Percentiles rank a stretch among this genome's conserved stretches.
Evolutionary conservation across 1,284 basidiomycete species (phyloP).

Genomic region (Sphaerobolus stellatus): DNA sequence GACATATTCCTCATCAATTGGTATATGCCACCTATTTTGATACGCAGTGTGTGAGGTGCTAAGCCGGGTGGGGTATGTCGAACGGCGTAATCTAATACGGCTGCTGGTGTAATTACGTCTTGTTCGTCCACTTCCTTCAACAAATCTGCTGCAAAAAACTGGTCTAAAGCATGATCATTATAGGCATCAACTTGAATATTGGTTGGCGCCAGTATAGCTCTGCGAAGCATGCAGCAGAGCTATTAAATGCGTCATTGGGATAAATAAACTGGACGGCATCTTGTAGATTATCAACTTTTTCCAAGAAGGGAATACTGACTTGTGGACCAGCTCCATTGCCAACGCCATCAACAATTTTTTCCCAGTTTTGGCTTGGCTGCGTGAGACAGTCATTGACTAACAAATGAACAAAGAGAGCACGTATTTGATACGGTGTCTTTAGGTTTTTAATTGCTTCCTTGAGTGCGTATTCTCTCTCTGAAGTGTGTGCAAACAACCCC

Average conservation of each 20-base stretch:
- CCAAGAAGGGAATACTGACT: conserved; percentile 25
- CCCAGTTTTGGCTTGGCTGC: too few relatives aligned
- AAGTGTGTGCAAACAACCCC: too few relatives aligned
- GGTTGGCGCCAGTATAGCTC: conserved; percentile 38
- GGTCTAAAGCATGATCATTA: conserved; percentile 31
- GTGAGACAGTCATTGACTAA: too few relatives aligned
- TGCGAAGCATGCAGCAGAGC: conserved; percentile 28
- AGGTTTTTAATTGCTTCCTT: too few relatives aligned
- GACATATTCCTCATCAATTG: too few relatives aligned
- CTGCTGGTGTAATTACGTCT: too few relatives aligned
- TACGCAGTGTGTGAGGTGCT: conserved; percentile 29
- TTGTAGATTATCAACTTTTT: conserved; percentile 14
- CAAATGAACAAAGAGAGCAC: too few relatives aligned
- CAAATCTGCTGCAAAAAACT: conserved; percentile 26
- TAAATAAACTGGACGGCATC: conserved; percentile 38
- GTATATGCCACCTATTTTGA: conserved; percentile 36
- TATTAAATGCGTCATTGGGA: conserved; percentile 26
- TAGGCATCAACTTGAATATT: conserved; percentile 38
- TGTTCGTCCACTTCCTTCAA: too few relatives aligned
- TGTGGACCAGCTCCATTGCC: conserved; percentile 37
- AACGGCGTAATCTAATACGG: too few relatives aligned
- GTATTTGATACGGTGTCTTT: too few relatives aligned
- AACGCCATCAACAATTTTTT: conserved; percentile 39
- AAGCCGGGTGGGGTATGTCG: conserved; percentile 33
- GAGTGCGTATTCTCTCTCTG: too few relatives aligned